Base-by-base conservation (phyloP, 208 protist species). In the Acanthamoeba divionensis region DNA sequence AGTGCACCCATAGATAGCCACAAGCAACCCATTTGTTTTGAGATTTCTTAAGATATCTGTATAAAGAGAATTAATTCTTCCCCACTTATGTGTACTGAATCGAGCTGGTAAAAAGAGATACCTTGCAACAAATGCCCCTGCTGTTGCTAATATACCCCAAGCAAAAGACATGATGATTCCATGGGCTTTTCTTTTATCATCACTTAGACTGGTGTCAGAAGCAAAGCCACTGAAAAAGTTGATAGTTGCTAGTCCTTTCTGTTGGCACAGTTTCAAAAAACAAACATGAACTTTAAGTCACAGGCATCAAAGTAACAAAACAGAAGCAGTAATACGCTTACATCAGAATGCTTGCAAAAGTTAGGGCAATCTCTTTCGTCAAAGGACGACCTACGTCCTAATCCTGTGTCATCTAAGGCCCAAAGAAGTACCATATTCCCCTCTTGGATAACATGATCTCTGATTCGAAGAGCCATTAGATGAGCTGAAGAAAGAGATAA, bases 1-100 rank as follows among this genome's bases (percentile, higher is more conserved):
- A 15, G 45, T 80, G 69, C 38, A 80, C 69, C 69, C 69, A 80
- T 5, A 80, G 21, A 21, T 80, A 80, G 69, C 69, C 69, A 50
- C 57, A 80, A 26, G 57, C 47, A 1, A 80, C 45, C 69, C 69
- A 80, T 50, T 80, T 80, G 38, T 50, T 50, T 36, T 80, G 69
- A 24, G 69, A 50, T 29, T 44, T 80, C 69, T 80, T 80, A 18
- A 44, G 55, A 31, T 80, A 80, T 7, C 65, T 73, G 65, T 10
- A n/a, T 2, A 36, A 12, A 12, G 0, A 41, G 7, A n/a, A 24
- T 29, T 29, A 24, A 63, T 57, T 57, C 15, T 15, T 57, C 18
- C 52, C 55, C 1, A 63, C 55, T 7, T n/a, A n/a, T n/a, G n/a
- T n/a, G 55, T 4, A 33, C 0, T n/a, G 26, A n/a, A 10, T 33